Percentiles rank a stretch among this genome's conserved stretches.
These are phyloP conservation scores for Alternaria solani DNA, from an alignment of 2,329 filamentous ascomycete species.

Conservation along the genomic window DNA sequence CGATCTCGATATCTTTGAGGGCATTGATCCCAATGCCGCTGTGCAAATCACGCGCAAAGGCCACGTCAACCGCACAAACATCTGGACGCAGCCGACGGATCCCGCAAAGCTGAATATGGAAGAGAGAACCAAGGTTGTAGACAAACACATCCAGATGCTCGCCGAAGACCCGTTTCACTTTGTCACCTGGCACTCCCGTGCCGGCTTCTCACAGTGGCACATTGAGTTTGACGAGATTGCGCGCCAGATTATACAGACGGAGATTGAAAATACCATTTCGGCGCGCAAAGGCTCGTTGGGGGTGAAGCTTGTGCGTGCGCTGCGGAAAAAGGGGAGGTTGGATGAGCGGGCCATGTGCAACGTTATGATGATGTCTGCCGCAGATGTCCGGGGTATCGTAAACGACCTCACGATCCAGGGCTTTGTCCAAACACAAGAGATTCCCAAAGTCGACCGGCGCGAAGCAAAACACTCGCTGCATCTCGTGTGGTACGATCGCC, in stretches of 20 bases:
- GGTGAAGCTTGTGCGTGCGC: conserved; percentile 82
- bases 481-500: conserved; percentile 88
- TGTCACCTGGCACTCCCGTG: conserved; percentile 69
- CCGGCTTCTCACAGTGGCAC: conserved; percentile 77
- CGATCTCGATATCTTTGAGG: conserved; percentile 51
- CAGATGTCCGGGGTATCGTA: conserved; percentile 84
- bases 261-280: conserved; percentile 83
- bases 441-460: conserved; percentile 85
- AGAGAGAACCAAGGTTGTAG: conserved; percentile 55
- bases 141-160: conserved; percentile 77
- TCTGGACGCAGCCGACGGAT: conserved; percentile 37
- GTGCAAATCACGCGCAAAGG: conserved; percentile 34
- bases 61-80: conserved; percentile 30
- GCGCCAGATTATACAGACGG: conserved; percentile 73
- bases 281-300: conserved; percentile 79
- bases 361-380: conserved; percentile 82
- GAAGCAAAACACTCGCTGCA: conserved; percentile 85
- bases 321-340: conserved; percentile 88
- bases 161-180: conserved; percentile 72
- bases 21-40: conserved; percentile 43
- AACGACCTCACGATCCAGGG: conserved; percentile 86
- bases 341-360: conserved; percentile 89
- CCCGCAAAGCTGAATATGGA: conserved; percentile 34
- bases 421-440: conserved; percentile 90
- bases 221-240: conserved; percentile 82